Base-by-base conservation (phyloP, 139 green algal genomes). In the Coccomyxa sp. region DNA sequence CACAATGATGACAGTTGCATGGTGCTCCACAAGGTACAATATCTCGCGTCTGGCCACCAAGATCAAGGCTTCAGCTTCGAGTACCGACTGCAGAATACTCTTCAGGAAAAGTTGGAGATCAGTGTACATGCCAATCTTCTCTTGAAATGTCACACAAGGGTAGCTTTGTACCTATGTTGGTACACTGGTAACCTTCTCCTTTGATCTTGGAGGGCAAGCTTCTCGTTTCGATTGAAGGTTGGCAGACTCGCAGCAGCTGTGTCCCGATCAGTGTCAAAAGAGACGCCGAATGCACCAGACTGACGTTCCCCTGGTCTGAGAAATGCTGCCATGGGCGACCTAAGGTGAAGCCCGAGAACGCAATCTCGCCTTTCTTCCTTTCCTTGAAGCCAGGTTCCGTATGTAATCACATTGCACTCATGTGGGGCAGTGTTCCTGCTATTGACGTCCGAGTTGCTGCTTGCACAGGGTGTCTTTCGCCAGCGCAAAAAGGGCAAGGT, bases 21-120 rank as follows among this genome's bases (percentile, higher is more conserved):
- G 93, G 0, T 84, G 79, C 79, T 98, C 94, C 0, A 97, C 86
- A 23, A 96, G 86, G 77, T 95, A 96, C 45, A 97, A 84, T 12
- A 98, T 88, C 86, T 96, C 82, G 0, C 84, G 88, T 58, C 82
- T 83, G 71, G 38, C 38, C 38, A 51, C 38, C 38, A 51, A 51
- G 38, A 51, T 51, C 38, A 7, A 51, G 3, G 38, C 7, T 51
- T 51, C 38, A 51, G 38, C 38, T 51, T 51, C 38, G 38, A 51
- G 38, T 7, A 51, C 38, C 38, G 3, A 51, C 38, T 51, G 38
- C 7, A 11, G 38, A 51, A 51, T 51, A 51, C 38, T 51, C 38
- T n/a, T n/a, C 38, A 51, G 38, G 38, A 51, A 51, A 51, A 51
- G 38, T 51, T 51, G 38, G 38, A 51, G 3, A 51, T 51, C 38